Percentiles rank a stretch among this genome's conserved stretches.
Evolutionary conservation across 2,329 filamentous ascomycete genomes (phyloP).

Genomic region (Fusarium agapanthi): DNA sequence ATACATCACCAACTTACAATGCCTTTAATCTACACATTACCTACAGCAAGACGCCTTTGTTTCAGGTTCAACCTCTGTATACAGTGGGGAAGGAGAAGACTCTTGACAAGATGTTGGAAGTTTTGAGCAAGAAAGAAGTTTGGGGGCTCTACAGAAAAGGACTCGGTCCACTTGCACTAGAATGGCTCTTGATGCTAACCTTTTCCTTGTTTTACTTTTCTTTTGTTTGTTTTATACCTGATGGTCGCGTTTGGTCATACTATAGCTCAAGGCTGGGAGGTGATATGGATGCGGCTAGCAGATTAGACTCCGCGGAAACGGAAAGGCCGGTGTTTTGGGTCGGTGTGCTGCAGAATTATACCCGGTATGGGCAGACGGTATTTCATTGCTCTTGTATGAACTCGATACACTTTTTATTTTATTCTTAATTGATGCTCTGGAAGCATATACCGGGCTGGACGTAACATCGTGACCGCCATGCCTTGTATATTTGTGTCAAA

Average conservation of each 20-base stretch:
- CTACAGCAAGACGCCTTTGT: background rate
- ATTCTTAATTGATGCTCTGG: slow-evolving; percentile 7
- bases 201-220: background rate
- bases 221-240: slow-evolving; percentile 15
- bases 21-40: background rate
- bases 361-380: slow-evolving; percentile 38
- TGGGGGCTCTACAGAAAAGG: slow-evolving; percentile 16
- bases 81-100: slow-evolving; percentile 12
- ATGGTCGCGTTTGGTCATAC: slow-evolving; percentile 11
- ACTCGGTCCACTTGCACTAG: slow-evolving; percentile 18
- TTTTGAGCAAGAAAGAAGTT: slow-evolving; percentile 13
- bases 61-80: slow-evolving; percentile 11
- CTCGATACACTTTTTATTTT: slow-evolving; percentile 3
- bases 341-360: slow-evolving; percentile 39
- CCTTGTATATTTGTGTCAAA: too few species aligned
- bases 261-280: slow-evolving; percentile 15
- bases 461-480: background rate
- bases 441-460: background rate
- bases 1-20: background rate
- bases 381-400: slow-evolving; percentile 22
- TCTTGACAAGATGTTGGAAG: slow-evolving; percentile 9
- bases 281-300: slow-evolving; percentile 24
- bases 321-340: slow-evolving; percentile 39
- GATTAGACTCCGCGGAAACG: slow-evolving; percentile 33
- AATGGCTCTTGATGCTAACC: slow-evolving; percentile 17